Evolutionary conservation across 805 yeast species (phyloP), one percentile per base, ranked within the genome.

Genomic region (Yarrowia bubula): DNA sequence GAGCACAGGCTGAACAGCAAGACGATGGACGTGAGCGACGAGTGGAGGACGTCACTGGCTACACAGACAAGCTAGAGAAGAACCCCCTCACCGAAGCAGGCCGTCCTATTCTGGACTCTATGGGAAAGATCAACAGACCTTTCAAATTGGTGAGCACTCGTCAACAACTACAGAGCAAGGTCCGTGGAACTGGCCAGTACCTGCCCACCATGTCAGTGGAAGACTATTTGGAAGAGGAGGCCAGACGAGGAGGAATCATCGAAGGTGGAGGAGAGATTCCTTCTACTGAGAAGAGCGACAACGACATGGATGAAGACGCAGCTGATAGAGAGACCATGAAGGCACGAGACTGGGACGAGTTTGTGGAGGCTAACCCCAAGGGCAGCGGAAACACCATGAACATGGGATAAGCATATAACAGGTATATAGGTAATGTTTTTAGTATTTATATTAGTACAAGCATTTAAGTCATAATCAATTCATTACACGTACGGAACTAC

Each of bases 201-300:
- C 80, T 93, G 33, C 99, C 99, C 1, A 90, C 98, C 0, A 90
- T 95, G 95, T 80, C 96, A 0, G 92, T 95, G 0, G 99, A 95
- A 69, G 98, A 95, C 70, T 87, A 89, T 67, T 78, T 95, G 62
- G 96, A 92, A 55, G 85, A 90, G 70, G 99, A 95, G 73, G 79
- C 89, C 68, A 86, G 86, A 17, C 86, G 89, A 70, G 97, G 97
- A 1, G 92, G 93, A 65, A 88, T 92, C 81, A 70, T 75, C 17
- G 67, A 72, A 53, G 78, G 78, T 1, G 71, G 70, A 9, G 75
- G 73, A 9, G 42, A 60, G 32, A 55, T 55, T 15, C 50, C 66
- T 15, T 86, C 75, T 72, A 80, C 79, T 5, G 83, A 81, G 44
- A 79, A 76, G 18, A 41, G 42, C 15, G 61, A 55, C 37, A 15